Evolutionary conservation across 192 early-diverging fungal species (phyloP).

Genomic region (Umbelopsis sp.): DNA sequence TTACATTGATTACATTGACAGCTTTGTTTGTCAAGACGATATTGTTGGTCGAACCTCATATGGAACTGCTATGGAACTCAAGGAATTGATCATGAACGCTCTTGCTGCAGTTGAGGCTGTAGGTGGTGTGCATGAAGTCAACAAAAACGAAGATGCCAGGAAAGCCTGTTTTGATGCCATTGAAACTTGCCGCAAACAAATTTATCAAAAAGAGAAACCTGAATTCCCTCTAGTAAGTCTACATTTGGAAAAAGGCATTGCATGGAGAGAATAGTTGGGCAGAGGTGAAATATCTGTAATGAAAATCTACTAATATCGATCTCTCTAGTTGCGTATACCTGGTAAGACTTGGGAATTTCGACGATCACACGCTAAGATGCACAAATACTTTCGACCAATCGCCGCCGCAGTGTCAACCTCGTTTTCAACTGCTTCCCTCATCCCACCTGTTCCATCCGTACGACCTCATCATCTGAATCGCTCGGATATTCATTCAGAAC

Average conservation of each 20-base stretch:
- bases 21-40: constrained; percentile 65
- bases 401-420: constrained; percentile 3
- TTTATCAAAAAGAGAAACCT: constrained; percentile 31
- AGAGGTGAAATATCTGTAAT: not conserved
- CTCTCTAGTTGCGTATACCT: constrained; percentile 22
- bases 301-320: not conserved
- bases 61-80: constrained; percentile 62
- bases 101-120: constrained; percentile 37
- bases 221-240: constrained; percentile 25
- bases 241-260: not conserved
- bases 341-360: constrained; percentile 38
- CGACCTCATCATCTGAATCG: not conserved
- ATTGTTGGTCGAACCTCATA: constrained; percentile 65
- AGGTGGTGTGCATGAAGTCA: constrained; percentile 31
- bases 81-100: constrained; percentile 61
- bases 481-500: not conserved
- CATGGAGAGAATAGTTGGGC: too few species aligned
- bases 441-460: not conserved
- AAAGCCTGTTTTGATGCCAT: constrained; percentile 40
- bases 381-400: constrained; percentile 4
- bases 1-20: constrained; percentile 58
- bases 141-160: constrained; percentile 25
- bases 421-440: not conserved
- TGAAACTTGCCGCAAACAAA: constrained; percentile 27
- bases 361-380: not conserved